Evolutionary conservation across 2,329 filamentous ascomycete species (phyloP), one percentile per base, ranked within the genome.

Genomic region (Purpureocillium lavendulum): DNA sequence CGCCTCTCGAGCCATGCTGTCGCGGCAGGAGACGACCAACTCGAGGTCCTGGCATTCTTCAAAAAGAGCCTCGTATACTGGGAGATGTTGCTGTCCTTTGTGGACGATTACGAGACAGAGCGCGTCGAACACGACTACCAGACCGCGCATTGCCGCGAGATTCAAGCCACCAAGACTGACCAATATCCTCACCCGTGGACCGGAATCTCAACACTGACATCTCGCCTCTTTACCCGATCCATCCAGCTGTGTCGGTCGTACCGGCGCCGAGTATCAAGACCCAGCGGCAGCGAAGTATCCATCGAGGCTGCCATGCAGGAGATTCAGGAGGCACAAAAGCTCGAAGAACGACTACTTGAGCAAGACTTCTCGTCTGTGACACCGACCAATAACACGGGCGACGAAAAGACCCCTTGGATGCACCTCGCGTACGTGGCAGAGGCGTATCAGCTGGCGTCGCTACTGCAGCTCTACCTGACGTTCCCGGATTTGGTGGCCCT

Each of bases 401-500:
- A 62, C 30, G 38, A 39, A 16, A 40, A 38, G 28, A 54, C 51
- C 7, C 57, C 54, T 1, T 46, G 47, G 1, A 41, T 47, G 0
- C 59, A 66, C 38, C 54, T 66, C 2, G 50, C 54, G 12, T 45
- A 52, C 2, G 59, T 60, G 1, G 61, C 60, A 2, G 62, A 66
- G 33, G 61, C 60, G 0, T 65, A 64, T 30, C 55, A 58, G 1
- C 47, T 66, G 0, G 54, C 57, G 0, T 57, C 62, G 0, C 41
- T 66, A 13, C 46, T 65, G 3, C 62, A 65, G 29, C 56, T 66
- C 2, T 65, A 66, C 44, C 56, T 63, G 35, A 64, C 61, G 0
- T 62, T 62, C 4, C 59, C 58, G 0, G 58, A 61, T 6, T 40
- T 62, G 2, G 55, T 59, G 0, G 41, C 54, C 0, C 33, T 56